Conservation (phyloP, 2,329 filamentous ascomycete species). For the Fusarium cyanostomum region DNA sequence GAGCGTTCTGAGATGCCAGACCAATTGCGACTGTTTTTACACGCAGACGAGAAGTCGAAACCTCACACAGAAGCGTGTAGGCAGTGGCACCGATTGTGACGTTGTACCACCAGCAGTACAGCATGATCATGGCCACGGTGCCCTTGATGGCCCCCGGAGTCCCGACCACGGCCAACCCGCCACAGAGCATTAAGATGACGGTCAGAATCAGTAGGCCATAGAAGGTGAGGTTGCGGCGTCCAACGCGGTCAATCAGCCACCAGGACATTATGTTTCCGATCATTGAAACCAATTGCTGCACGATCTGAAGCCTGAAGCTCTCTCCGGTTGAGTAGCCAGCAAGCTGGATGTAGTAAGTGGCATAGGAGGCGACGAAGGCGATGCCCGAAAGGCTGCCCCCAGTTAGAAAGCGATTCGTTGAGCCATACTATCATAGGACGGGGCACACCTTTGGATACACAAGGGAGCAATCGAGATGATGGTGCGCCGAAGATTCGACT, state of each 20-base stretch:
- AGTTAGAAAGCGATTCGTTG: too few relatives aligned
- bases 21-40: constrained; percentile 18
- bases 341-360: constrained; percentile 56
- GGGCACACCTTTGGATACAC: too few relatives aligned
- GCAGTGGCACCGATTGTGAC: constrained; percentile 16
- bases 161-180: constrained; percentile 42
- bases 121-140: constrained; percentile 48
- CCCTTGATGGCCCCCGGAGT: constrained; percentile 36
- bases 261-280: constrained; percentile 53
- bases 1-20: not conserved
- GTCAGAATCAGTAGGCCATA: constrained; percentile 48
- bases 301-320: constrained; percentile 52
- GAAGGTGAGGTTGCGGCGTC: constrained; percentile 49
- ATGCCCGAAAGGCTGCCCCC: constrained; percentile 49
- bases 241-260: constrained; percentile 50
- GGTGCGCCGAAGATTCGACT: constrained; percentile 51
- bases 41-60: constrained; percentile 7
- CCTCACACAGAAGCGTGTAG: constrained; percentile 15
- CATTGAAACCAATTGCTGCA: constrained; percentile 51
- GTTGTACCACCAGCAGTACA: constrained; percentile 53
- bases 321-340: constrained; percentile 50
- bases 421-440: too few relatives aligned
- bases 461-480: constrained; percentile 51
- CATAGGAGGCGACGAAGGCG: constrained; percentile 49
- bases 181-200: constrained; percentile 50